Conservation (phyloP, 306 rosid species). For the Glycine soja region DNA sequence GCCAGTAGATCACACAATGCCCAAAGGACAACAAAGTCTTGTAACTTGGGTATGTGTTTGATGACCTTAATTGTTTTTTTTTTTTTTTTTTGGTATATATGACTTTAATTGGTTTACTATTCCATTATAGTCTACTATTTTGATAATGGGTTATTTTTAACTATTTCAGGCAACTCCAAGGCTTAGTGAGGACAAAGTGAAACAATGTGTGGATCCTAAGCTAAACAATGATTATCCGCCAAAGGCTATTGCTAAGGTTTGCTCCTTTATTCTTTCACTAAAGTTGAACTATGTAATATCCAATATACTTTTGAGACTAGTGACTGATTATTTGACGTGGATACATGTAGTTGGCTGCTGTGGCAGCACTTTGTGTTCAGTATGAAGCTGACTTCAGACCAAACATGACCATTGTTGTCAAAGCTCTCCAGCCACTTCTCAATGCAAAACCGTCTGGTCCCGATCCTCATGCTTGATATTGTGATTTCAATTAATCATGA, state of each 20-base stretch:
- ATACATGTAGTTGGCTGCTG: conserved; percentile 89
- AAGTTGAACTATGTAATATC: neutral
- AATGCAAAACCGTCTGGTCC: conserved; percentile 87
- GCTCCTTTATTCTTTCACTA: conserved; percentile 22
- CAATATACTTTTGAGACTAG: neutral
- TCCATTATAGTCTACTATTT: conserved; percentile 5
- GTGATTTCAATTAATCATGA: conserved; percentile 3
- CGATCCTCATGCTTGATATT: conserved; percentile 57
- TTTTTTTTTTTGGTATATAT: conserved; percentile 79
- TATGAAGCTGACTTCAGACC: conserved; percentile 99
- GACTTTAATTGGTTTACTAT: conserved; percentile 22
- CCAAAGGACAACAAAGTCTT: conserved; percentile 99
- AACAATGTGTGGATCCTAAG: conserved; percentile 98
- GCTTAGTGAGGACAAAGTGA: conserved; percentile 97
- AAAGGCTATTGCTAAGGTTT: conserved; percentile 96
- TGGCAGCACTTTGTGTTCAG: conserved; percentile 97
- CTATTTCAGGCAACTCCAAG: conserved; percentile 93
- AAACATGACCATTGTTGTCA: conserved; percentile 96
- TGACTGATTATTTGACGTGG: conserved; percentile 41
- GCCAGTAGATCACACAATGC: conserved; percentile 99
- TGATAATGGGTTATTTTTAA: conserved; percentile 29
- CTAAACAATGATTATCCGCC: conserved; percentile 92
- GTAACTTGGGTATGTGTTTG: conserved; percentile 89
- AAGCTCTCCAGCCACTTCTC: conserved; percentile 96
- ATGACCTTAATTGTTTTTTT: conserved; percentile 8